Base-by-base conservation (phyloP, 2,329 filamentous ascomycete genomes). In the Curvularia lunata region DNA sequence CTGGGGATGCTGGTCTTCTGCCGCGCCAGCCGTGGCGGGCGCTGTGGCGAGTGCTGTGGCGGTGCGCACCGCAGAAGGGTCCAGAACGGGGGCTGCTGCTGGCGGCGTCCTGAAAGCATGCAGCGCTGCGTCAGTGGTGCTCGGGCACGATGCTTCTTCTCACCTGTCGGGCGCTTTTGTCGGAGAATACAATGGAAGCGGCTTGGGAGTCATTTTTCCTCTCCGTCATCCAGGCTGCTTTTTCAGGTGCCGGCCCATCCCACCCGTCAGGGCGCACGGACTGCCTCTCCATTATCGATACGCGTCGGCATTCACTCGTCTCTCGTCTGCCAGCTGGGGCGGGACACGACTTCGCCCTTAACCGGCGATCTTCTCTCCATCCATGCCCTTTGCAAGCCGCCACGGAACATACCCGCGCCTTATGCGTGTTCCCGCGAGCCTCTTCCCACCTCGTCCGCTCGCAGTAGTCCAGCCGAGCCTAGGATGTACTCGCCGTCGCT, bases 331-430 rank as follows among this genome's bases (percentile, higher is more conserved):
- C n/a, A n/a, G n/a, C n/a, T n/a, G n/a, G n/a, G 25, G 16, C 18
- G n/a, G 27, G 16, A 37, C n/a, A 25, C 3, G 34, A 23, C 34
- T 18, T 47, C 51, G 50, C n/a, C 19, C 21, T 40, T 30, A 48
- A 27, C 45, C 23, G 54, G 42, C 43, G 54, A 61, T 58, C 60
- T 48, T 45, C 41, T 13, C 48, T 56, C 52, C 23, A 46, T 47
- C 5, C 28, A 37, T 30, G 41, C 28, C 19, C 30, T 50, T 25
- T 47, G 54, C 53, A 62, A 50, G 12, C 27, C 45, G 38, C 34
- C 38, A 48, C 56, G 52, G 52, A 27, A 49, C 23, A 47, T 57
- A 58, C 54, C 60, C 51, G 60, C 51, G 38, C 56, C 41, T 54
- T 50, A 56, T 59, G 56, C 50, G 59, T 54, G 46, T 25, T 54